These are phyloP conservation scores for Pholiota microspora DNA, from an alignment of 768 basidiomycete genomes.

Conservation along the genomic window DNA sequence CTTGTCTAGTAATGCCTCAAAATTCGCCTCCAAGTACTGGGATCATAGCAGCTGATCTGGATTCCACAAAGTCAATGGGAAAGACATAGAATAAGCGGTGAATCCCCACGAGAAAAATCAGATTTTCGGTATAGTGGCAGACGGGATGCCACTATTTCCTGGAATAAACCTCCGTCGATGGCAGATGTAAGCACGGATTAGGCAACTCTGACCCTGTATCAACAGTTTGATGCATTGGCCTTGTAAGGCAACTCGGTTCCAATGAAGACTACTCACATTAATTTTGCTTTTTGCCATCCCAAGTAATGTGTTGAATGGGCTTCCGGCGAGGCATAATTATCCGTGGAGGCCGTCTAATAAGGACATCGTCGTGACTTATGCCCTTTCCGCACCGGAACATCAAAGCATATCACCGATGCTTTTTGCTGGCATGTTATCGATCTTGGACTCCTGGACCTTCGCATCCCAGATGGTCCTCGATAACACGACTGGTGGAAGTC, in stretches of 20 bases:
- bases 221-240: conserved; percentile 11
- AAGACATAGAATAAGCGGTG: not conserved
- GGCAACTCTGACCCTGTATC: conserved; percentile 5
- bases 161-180: conserved; percentile 6
- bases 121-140: conserved; percentile 17
- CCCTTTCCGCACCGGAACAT: not conserved
- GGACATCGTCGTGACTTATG: not conserved
- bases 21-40: not conserved
- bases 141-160: conserved; percentile 2
- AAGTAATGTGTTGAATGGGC: conserved; percentile 3
- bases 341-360: conserved; percentile 30
- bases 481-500: conserved; percentile 19
- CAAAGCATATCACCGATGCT: conserved; percentile 12
- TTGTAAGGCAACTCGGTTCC: conserved; percentile 19
- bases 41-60: not conserved
- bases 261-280: conserved; percentile 10
- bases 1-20: not conserved
- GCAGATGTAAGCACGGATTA: conserved; percentile 3
- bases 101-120: conserved; percentile 3
- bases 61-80: not conserved
- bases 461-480: conserved; percentile 17
- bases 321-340: conserved; percentile 23
- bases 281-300: conserved; percentile 1
- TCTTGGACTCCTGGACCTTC: conserved; percentile 11
- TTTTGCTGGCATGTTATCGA: conserved; percentile 18